Conservation (phyloP, 1,139 yeast genomes). For the Spathaspora jeffriesii region DNA sequence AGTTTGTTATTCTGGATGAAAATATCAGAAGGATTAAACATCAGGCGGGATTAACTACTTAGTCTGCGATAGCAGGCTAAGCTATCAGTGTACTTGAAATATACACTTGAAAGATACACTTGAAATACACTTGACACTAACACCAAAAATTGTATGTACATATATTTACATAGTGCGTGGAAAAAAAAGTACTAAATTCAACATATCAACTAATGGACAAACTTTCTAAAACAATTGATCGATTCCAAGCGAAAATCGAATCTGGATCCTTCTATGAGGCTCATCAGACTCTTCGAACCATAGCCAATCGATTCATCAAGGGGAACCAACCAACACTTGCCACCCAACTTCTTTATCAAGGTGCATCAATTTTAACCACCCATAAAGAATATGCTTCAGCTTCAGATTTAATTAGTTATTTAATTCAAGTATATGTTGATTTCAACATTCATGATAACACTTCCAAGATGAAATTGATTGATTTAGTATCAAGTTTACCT, state of each 20-base stretch:
- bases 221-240: constrained; percentile 56
- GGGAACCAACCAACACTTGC: constrained; percentile 70
- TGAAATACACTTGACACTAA: too few relatives aligned
- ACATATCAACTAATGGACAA: constrained; percentile 36
- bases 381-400: constrained; percentile 80
- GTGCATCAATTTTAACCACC: constrained; percentile 65
- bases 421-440: constrained; percentile 66
- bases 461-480: constrained; percentile 37
- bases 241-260: constrained; percentile 70
- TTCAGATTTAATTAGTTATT: constrained; percentile 71
- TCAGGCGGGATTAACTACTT: neutral
- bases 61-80: too few relatives aligned
- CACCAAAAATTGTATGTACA: too few relatives aligned
- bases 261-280: constrained; percentile 90
- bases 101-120: too few relatives aligned
- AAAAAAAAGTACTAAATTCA: neutral
- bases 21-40: neutral
- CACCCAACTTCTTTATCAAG: constrained; percentile 68
- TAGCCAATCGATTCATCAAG: constrained; percentile 80
- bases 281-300: constrained; percentile 88
- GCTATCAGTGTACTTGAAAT: too few relatives aligned
- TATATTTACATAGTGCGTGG: too few relatives aligned
- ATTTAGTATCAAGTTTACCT: constrained; percentile 44
- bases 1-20: neutral
- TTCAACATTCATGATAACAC: constrained; percentile 43